phyloP scores from a whole-genome alignment of 2,329 filamentous ascomycete genomes.

The Aureobasidium sp. region DNA sequence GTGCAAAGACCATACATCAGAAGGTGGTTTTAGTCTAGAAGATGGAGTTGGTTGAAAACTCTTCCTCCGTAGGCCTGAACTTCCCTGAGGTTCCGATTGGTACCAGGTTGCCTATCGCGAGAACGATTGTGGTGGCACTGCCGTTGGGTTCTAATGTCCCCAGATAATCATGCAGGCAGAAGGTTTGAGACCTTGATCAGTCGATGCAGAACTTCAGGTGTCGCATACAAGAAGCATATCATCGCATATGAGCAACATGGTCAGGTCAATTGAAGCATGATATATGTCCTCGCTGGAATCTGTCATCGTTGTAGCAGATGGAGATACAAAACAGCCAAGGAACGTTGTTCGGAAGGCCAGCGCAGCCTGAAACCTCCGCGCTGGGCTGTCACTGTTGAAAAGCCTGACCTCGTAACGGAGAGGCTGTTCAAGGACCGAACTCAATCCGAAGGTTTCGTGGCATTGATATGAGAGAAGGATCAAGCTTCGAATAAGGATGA shows the following conservation, averaged over 20 bases:
- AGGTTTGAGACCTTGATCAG: neutral
- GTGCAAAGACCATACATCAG: neutral
- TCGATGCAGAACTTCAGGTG: neutral
- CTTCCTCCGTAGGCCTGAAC: neutral
- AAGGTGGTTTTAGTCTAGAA: neutral
- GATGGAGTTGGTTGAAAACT: neutral
- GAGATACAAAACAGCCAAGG: constrained; percentile 9
- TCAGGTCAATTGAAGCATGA: neutral
- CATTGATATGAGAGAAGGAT: neutral
- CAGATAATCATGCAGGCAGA: neutral
- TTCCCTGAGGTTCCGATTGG: neutral
- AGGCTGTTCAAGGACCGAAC: constrained; percentile 2
- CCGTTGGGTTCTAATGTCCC: neutral
- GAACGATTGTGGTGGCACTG: constrained; percentile 3
- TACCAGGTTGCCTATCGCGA: neutral
- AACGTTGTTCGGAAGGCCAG: neutral
- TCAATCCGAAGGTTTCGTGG: neutral
- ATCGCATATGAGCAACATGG: neutral
- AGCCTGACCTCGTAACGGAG: neutral
- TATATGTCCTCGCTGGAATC: neutral
- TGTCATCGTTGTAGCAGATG: neutral
- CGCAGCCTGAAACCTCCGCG: constrained; percentile 11
- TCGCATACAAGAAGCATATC: neutral
- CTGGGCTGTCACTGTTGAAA: constrained; percentile 4
- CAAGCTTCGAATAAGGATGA: neutral